Evolutionary conservation across 331 rosid species (phyloP), one percentile per base, ranked within the genome.

Genomic region (Ulmus americana): DNA sequence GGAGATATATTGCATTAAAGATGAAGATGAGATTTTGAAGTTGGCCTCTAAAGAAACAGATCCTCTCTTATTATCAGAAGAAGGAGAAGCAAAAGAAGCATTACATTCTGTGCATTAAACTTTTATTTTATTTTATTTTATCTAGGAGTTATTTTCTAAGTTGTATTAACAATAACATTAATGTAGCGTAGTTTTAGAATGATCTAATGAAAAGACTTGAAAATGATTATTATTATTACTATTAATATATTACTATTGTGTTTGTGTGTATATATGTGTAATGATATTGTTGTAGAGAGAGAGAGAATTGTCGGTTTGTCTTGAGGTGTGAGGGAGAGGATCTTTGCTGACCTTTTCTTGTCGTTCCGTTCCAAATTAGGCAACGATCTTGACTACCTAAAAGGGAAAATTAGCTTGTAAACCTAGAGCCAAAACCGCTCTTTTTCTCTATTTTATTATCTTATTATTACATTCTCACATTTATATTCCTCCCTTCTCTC

Each of bases 241-340:
- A 3, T 7, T 22, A 28, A 0, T n/a, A 59, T 40, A 59, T 28
- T 59, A 39, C 35, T 59, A 3, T n/a, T n/a, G n/a, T n/a, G 12
- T 22, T 35, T 14, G 55, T 50, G 16, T 5, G 5, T n/a, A n/a
- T 15, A 50, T 15, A 5, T 16, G 10, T 52, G 1, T 12, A 51
- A n/a, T 18, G 0, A 53, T 18, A 15, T 7, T 53, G 1, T 5
- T 15, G 16, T 7, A 56, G 73, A 64, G 79, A 54, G 64, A 54
- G 64, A 77, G 75, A 64, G 54, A 70, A 39, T 47, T 81, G 87
- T 78, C 88, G 84, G 91, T 66, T 28, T 81, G 81, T 60, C 80
- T 74, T 68, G 81, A 80, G 70, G 69, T 56, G 67, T 45, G 61
- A 69, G 58, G 63, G 64, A 80, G 62, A 45, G 75, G 68, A 52